A percentile compares a stretch with the other conserved stretches of the same genome.
Conservation (phyloP, 768 basidiomycete species). For the Kwoniella heveanensis region DNA sequence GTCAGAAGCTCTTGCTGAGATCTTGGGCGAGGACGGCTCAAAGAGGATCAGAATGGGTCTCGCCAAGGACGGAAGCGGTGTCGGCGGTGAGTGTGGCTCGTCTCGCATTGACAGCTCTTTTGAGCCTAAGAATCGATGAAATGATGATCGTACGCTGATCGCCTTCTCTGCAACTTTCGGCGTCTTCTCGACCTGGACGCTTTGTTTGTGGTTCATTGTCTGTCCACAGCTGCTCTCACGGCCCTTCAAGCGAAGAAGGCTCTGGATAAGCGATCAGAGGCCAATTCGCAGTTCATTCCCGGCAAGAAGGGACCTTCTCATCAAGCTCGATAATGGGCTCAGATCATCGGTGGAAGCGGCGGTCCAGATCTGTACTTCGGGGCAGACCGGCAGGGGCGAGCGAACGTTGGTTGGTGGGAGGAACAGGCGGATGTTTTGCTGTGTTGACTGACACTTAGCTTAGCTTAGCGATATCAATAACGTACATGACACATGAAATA, state of each 20-base stretch:
- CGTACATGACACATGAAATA: too few species aligned
- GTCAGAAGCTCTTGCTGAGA: constrained; percentile 69
- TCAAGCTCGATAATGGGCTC: background rate
- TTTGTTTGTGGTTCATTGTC: constrained; percentile 63
- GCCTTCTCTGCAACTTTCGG: background rate
- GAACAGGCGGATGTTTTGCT: too few species aligned
- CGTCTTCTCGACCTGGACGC: too few species aligned
- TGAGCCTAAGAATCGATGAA: too few species aligned
- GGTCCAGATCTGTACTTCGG: too few species aligned
- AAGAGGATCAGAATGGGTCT: constrained; percentile 79
- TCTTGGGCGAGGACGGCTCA: constrained; percentile 82
- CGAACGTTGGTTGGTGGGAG: too few species aligned
- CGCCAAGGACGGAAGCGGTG: constrained; percentile 96
- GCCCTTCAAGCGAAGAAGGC: constrained; percentile 77
- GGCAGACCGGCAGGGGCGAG: too few species aligned
- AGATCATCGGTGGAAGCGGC: too few species aligned
- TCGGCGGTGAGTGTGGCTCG: constrained; percentile 81
- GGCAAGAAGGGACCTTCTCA: constrained; percentile 13
- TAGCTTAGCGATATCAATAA: too few species aligned
- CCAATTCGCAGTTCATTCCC: constrained; percentile 15
- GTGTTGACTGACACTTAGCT: too few species aligned
- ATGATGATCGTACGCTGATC: background rate
- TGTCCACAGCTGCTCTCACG: constrained; percentile 72
- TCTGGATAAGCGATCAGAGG: constrained; percentile 30
- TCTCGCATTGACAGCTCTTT: too few species aligned